phyloP scores from a whole-genome alignment of 176 grass and related monocot genomes.

The Chloris gayana region DNA sequence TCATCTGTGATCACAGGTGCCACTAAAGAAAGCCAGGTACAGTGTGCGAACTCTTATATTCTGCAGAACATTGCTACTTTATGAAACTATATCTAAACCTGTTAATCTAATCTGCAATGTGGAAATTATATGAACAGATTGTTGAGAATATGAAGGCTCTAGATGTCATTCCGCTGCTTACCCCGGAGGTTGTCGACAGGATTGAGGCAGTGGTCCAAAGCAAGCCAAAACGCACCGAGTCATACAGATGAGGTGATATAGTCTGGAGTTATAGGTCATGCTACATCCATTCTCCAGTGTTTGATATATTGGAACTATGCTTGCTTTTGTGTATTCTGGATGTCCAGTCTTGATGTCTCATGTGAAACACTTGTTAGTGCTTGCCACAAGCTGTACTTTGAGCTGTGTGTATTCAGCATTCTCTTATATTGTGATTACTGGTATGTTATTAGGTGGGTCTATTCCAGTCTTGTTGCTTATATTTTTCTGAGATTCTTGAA shows the following conservation, averaged over 20 bases:
- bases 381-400: not conserved
- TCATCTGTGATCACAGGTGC: conserved; percentile 97
- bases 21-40: conserved; percentile 99
- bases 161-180: conserved; percentile 75
- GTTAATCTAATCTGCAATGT: not conserved
- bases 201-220: conserved; percentile 84
- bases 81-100: not conserved
- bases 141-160: conserved; percentile 97
- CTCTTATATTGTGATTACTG: conserved; percentile 20
- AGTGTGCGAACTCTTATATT: not conserved
- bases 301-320: not conserved
- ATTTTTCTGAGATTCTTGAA: not conserved
- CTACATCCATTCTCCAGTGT: not conserved
- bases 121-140: conserved; percentile 53
- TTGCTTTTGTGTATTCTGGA: conserved; percentile 15
- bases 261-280: conserved; percentile 25
- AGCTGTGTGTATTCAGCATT: conserved; percentile 38
- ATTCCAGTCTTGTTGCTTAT: not conserved
- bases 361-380: conserved; percentile 23
- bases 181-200: conserved; percentile 78
- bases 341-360: conserved; percentile 20
- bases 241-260: conserved; percentile 65
- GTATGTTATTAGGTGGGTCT: conserved; percentile 19
- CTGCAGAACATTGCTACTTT: not conserved
- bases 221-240: conserved; percentile 91